Percentiles rank a stretch among this genome's conserved stretches.
These are phyloP conservation scores for Cercospora zeina DNA, from an alignment of 2,329 filamentous ascomycete species.

Conservation along the genomic window DNA sequence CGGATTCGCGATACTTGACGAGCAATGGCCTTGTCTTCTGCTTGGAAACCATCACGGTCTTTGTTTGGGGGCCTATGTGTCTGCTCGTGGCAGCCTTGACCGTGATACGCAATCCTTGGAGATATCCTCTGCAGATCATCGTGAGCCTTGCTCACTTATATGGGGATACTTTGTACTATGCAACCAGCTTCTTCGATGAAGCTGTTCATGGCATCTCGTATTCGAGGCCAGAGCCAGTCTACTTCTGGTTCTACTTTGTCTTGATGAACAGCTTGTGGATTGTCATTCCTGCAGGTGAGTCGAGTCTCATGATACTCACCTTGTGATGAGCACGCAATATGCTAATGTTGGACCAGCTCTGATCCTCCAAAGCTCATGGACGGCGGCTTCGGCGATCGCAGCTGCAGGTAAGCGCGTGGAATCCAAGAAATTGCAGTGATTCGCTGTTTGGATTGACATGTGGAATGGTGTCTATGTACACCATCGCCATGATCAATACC, in stretches of 20 bases:
- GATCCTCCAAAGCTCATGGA: constrained; percentile 33
- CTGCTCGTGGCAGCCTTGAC: constrained; percentile 59
- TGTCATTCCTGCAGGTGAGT: constrained; percentile 59
- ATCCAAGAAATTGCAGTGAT: constrained; percentile 32
- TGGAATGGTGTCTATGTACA: not conserved
- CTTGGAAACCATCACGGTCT: constrained; percentile 78
- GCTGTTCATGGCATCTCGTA: constrained; percentile 56
- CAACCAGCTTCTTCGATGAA: constrained; percentile 63
- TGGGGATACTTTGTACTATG: constrained; percentile 65
- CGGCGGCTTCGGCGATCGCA: constrained; percentile 32
- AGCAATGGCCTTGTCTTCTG: constrained; percentile 82
- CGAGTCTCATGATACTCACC: not conserved
- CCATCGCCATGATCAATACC: not conserved
- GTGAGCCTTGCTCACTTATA: constrained; percentile 65
- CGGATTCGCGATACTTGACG: constrained; percentile 83
- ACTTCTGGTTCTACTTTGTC: constrained; percentile 67
- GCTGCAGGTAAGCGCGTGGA: constrained; percentile 27
- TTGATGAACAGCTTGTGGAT: constrained; percentile 67
- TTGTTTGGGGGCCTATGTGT: constrained; percentile 65
- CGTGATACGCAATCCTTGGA: constrained; percentile 55
- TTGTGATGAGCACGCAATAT: not conserved
- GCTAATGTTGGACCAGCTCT: constrained; percentile 31
- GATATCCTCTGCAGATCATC: constrained; percentile 60
- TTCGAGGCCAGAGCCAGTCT: constrained; percentile 62
- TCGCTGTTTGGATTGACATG: not conserved